Conservation (phyloP, 495 filamentous ascomycete genomes). For the Penicillium riverlandense region DNA sequence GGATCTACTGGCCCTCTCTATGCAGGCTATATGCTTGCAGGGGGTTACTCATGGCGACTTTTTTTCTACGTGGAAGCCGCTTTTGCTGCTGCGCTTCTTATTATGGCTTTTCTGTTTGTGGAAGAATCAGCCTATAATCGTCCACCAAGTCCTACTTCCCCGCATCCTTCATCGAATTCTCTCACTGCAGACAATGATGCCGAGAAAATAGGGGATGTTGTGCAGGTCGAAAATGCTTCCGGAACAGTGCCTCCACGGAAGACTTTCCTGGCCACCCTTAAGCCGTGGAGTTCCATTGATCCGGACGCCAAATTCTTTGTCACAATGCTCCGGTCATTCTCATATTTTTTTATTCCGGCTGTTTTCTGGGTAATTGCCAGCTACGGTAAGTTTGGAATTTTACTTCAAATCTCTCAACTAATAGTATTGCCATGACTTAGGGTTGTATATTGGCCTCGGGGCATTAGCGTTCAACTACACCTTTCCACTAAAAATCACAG, state of each 20-base stretch:
- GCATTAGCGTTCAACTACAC: conserved; percentile 54
- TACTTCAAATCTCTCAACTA: background rate
- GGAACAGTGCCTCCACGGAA: conserved; percentile 15
- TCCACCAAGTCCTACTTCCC: conserved; percentile 3
- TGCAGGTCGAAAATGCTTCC: conserved; percentile 8
- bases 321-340: conserved; percentile 43
- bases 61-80: conserved; percentile 61
- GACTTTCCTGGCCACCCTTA: conserved; percentile 37
- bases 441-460: conserved; percentile 51
- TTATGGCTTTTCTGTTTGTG: conserved; percentile 54
- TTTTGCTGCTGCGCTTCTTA: conserved; percentile 45
- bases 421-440: conserved; percentile 11
- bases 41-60: conserved; percentile 54
- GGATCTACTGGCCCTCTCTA: conserved; percentile 52
- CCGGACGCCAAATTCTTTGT: conserved; percentile 35
- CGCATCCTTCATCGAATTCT: background rate
- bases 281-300: conserved; percentile 34
- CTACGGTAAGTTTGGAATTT: conserved; percentile 10
- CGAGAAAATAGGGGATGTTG: conserved; percentile 1
- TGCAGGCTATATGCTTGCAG: conserved; percentile 57
- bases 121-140: conserved; percentile 56
- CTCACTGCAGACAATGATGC: background rate
- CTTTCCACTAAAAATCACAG: conserved; percentile 49
- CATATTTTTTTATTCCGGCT: conserved; percentile 48
- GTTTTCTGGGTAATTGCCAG: conserved; percentile 55